phyloP scores from a whole-genome alignment of 2,329 filamentous ascomycete genomes.

The Botrytis tulipae region DNA sequence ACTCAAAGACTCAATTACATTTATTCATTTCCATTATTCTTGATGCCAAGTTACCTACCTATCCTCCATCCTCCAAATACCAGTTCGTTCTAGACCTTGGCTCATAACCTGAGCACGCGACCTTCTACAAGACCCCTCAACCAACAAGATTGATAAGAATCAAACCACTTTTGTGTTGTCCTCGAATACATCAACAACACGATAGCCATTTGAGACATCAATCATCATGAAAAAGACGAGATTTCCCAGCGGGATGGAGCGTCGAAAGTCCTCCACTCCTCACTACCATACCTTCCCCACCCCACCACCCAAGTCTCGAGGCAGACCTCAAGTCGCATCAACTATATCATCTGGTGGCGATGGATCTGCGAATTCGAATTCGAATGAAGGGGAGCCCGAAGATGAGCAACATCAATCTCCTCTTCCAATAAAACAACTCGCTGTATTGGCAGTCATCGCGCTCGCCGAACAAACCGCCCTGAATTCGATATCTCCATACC shows the following conservation, averaged over 20 bases:
- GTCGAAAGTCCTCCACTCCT: conserved; percentile 45
- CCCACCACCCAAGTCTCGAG: conserved; percentile 65
- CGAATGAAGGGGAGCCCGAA: conserved; percentile 40
- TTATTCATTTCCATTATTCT: not conserved
- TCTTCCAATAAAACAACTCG: conserved; percentile 77
- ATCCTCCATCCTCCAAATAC: not conserved
- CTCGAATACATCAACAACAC: not conserved
- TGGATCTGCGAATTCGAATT: conserved; percentile 36
- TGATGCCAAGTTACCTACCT: not conserved
- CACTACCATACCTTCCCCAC: conserved; percentile 83
- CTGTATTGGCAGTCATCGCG: conserved; percentile 81
- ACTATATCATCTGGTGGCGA: conserved; percentile 38
- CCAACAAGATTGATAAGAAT: not conserved
- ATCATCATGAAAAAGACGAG: conserved; percentile 13
- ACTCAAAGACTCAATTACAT: not conserved
- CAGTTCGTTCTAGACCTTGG: not conserved
- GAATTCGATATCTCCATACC: conserved; percentile 93
- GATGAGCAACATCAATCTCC: conserved; percentile 52
- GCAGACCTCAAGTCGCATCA: conserved; percentile 41
- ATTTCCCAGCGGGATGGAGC: conserved; percentile 28
- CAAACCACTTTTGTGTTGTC: not conserved
- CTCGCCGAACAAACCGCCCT: conserved; percentile 93
- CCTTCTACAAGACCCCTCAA: conserved; percentile 5
- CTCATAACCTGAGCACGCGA: not conserved
- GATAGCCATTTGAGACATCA: not conserved